phyloP scores from a whole-genome alignment of 768 basidiomycete species.

The Rhizopogon salebrosus region DNA sequence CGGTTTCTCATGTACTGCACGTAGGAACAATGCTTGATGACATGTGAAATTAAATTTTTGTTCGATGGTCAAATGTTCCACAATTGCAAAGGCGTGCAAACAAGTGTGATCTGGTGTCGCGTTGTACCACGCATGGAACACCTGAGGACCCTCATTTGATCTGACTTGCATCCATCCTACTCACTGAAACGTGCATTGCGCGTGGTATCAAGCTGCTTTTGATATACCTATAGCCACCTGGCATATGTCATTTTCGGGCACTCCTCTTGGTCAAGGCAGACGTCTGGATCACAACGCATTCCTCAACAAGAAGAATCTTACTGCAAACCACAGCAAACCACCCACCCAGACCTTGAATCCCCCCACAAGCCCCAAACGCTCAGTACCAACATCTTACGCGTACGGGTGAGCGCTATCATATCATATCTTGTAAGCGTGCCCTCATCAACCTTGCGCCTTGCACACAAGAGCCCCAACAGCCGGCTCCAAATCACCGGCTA shows the following conservation, averaged over 20 bases:
- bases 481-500: slow-evolving; percentile 55
- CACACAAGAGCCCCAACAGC: slow-evolving; percentile 48
- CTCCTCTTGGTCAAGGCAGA: slow-evolving; percentile 80
- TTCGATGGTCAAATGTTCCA: too few species aligned
- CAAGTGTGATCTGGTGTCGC: too few species aligned
- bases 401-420: slow-evolving; percentile 50
- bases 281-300: slow-evolving; percentile 79
- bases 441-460: slow-evolving; percentile 13
- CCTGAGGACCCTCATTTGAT: too few species aligned
- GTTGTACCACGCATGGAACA: too few species aligned
- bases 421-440: slow-evolving; percentile 11
- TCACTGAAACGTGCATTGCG: too few species aligned
- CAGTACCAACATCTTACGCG: slow-evolving; percentile 58
- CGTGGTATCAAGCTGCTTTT: too few species aligned
- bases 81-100: too few species aligned
- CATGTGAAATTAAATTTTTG: too few species aligned
- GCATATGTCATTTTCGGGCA: slow-evolving; percentile 79
- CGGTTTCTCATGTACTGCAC: too few species aligned
- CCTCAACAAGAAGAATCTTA: slow-evolving; percentile 49
- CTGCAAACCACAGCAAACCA: slow-evolving; percentile 26
- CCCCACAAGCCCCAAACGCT: slow-evolving; percentile 32
- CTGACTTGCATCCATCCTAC: too few species aligned
- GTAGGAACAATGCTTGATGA: too few species aligned
- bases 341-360: slow-evolving; percentile 21
- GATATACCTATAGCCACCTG: too few species aligned